Base-by-base conservation (phyloP, 1,284 basidiomycete species). In the Naganishia sp. region DNA sequence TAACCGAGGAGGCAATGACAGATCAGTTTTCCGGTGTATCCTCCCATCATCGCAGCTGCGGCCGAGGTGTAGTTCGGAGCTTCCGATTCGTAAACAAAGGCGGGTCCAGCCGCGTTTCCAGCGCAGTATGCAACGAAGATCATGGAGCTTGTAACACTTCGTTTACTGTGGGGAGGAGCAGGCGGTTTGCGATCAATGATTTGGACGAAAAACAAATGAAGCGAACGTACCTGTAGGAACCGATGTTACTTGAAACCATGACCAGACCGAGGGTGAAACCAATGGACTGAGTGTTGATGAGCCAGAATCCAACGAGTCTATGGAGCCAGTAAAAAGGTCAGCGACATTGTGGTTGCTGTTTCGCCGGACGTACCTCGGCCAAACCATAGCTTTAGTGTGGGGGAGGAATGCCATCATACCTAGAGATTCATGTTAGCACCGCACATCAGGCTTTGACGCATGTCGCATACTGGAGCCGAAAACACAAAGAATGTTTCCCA, bases 201-300 rank as follows among this genome's bases (percentile, higher is more conserved):
- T 43, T 65, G 15, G 15, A 43, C 9, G 2, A 39, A 18, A 15
- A 64, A 1, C 23, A 6, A 10, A 23, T 13, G 21, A 39, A 42
- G 21, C 18, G 15, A 15, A 56, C 63, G 23, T 28, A 65, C 63
- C 63, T 72, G 69, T 75, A 75, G 23, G 70, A 70, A 50, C 72
- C 74, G 55, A 76, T 70, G 70, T 77, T 77, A 64, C 70, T 71
- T 1, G 73, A 73, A 49, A 78, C 71, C 77, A 78, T 78, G 66
- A 78, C 77, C 31, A 78, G 72, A 65, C 76, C 75, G 31, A 78
- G 74, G 36, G 75, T 76, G 73, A 78, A 78, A 9, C 76, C 76
- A 65, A 77, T 72, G 13, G 71, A 73, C 59, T 78, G 76, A 21
- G 65, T 66, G 70, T 73, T 70, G 63, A 72, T 64, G 43, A 76